Evolutionary conservation across 2,329 filamentous ascomycete species (phyloP), one percentile per base, ranked within the genome.

Genomic region (Sarocladium brachiariae): DNA sequence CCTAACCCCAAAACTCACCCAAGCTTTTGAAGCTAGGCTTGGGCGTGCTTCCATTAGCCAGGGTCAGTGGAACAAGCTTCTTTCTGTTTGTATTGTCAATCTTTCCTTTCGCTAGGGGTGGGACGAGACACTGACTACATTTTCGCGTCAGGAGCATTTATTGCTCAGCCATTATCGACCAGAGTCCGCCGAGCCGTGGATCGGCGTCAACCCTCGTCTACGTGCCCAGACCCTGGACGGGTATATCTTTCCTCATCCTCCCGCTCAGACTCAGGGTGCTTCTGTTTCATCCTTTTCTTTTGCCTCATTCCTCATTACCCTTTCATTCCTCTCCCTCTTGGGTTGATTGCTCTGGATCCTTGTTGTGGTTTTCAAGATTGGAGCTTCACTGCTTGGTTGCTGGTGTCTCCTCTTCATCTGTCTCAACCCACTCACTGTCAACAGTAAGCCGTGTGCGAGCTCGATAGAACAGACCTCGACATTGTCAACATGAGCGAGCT

Each of bases 171-270:
- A 47, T 31, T 33, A 47, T 47, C 27, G 25, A 47, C 14, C n/a
- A 47, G 10, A 10, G 43, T 16, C 43, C 43, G n/a, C n/a, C 43
- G 33, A 25, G 4, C 24, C 43, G 24, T 47, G 43, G 43, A 47
- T 47, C 43, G 43, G 43, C 43, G 16, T 21, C 8, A 9, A 4
- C 24, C 23, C 19, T 45, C 39, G 21, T n/a, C 39, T 25, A 13
- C 6, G 14, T 47, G 43, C 43, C 43, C 43, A 47, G 43, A 33
- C 43, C 43, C 25, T 47, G 43, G 43, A 31, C 43, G 16, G n/a
- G 21, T 47, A 47, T 47, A 47, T 47, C 43, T 47, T 47, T 31
- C 25, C 43, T 47, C 43, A n/a, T 13, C 43, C 43, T 47, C 43
- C 43, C 43, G 19, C 27, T 25, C 25, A 47, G 43, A 21, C 16